Percentiles rank a stretch among this genome's conserved stretches.
Evolutionary conservation across 768 basidiomycete species (phyloP).

Genomic region (Suillus decipiens): DNA sequence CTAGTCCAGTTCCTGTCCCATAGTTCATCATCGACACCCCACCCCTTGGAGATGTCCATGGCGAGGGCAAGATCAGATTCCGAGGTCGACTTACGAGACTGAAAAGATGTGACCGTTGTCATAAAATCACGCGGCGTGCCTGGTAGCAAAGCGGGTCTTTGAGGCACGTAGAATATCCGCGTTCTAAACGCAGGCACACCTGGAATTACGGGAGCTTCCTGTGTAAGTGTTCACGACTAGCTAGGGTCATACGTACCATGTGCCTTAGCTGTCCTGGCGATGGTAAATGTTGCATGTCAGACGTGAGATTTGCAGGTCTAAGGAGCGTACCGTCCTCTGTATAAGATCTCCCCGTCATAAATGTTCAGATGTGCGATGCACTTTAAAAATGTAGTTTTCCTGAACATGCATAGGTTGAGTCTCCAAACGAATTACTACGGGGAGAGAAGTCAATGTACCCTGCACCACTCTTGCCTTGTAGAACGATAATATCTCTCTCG

Average conservation of each 20-base stretch:
- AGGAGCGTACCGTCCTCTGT: conserved; percentile 63
- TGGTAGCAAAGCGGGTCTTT: conserved; percentile 83
- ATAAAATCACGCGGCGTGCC: conserved; percentile 80
- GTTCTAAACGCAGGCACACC: conserved; percentile 81
- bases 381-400: conserved; percentile 79
- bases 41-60: conserved; percentile 55
- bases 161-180: conserved; percentile 82
- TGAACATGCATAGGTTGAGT: conserved; percentile 13
- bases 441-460: conserved; percentile 44
- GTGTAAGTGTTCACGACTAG: conserved; percentile 11
- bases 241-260: conserved; percentile 38
- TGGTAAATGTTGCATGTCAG: not conserved
- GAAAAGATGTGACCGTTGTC: conserved; percentile 52
- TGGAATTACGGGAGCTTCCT: conserved; percentile 23
- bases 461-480: conserved; percentile 80
- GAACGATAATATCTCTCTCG: conserved; percentile 72
- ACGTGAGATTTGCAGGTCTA: conserved; percentile 1
- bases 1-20: conserved; percentile 83
- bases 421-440: not conserved
- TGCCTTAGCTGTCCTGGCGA: conserved; percentile 48
- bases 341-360: conserved; percentile 64
- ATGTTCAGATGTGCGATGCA: conserved; percentile 79
- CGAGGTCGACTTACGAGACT: conserved; percentile 38
- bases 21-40: conserved; percentile 67
- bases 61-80: conserved; percentile 38